Percentiles rank a stretch among this genome's conserved stretches.
Evolutionary conservation across 306 rosid genomes (phyloP).

Genomic region (Vigna reflexopilosa): DNA sequence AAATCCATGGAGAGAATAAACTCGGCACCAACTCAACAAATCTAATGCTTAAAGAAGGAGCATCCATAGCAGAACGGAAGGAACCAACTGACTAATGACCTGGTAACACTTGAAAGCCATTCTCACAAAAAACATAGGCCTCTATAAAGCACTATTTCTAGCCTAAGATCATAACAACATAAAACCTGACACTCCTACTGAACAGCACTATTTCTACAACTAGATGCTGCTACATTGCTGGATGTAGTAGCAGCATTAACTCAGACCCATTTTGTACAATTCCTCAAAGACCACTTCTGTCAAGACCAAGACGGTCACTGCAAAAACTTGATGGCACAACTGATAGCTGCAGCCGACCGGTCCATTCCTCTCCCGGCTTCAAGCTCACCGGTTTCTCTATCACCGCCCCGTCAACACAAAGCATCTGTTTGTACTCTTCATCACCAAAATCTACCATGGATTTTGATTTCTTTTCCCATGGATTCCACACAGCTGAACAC

Average conservation of each 20-base stretch:
- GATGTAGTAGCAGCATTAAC: slow-evolving; percentile 42
- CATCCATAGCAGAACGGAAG: not conserved
- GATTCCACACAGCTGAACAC: slow-evolving; percentile 85
- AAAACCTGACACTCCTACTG: slow-evolving; percentile 25
- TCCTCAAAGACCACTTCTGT: slow-evolving; percentile 46
- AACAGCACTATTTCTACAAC: slow-evolving; percentile 36
- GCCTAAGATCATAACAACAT: slow-evolving; percentile 20
- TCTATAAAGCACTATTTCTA: slow-evolving; percentile 27
- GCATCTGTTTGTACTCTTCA: slow-evolving; percentile 92
- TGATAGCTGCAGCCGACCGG: slow-evolving; percentile 75
- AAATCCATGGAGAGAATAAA: slow-evolving; percentile 5
- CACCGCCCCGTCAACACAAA: slow-evolving; percentile 90
- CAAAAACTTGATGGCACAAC: slow-evolving; percentile 92
- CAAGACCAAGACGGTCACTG: slow-evolving; percentile 67
- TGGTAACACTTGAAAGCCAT: slow-evolving; percentile 37
- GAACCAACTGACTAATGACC: not conserved
- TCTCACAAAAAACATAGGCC: slow-evolving; percentile 45
- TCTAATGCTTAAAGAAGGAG: not conserved
- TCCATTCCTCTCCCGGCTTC: slow-evolving; percentile 99
- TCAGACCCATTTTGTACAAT: slow-evolving; percentile 45
- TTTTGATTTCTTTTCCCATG: slow-evolving; percentile 95
- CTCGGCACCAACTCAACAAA: not conserved
- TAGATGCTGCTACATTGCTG: slow-evolving; percentile 24
- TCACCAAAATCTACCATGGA: slow-evolving; percentile 84
- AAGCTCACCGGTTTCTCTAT: slow-evolving; percentile 75